phyloP scores from a whole-genome alignment of 768 basidiomycete genomes.

The Amanita muscaria region DNA sequence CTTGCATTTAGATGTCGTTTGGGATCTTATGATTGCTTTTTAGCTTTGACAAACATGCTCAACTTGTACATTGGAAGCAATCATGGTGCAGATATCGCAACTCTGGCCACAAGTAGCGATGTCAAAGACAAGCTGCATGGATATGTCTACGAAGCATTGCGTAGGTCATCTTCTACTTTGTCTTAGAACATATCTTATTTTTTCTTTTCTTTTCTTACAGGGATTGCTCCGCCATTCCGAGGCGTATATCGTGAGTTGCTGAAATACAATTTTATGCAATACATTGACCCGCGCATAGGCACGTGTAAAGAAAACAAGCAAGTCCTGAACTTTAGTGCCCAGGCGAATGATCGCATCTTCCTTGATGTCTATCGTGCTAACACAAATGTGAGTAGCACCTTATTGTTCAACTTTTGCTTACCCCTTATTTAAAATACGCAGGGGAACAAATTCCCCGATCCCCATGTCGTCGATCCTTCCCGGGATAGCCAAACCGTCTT shows the following conservation, averaged over 20 bases:
- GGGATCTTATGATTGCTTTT: neutral
- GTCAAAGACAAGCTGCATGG: constrained; percentile 36
- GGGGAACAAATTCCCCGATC: constrained; percentile 44
- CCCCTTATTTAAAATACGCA: constrained; percentile 16
- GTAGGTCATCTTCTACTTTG: constrained; percentile 31
- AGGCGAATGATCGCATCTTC: constrained; percentile 48
- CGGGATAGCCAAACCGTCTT: constrained; percentile 40
- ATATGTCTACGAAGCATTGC: constrained; percentile 59
- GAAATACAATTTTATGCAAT: neutral
- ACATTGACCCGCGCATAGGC: constrained; percentile 22
- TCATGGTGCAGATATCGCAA: constrained; percentile 28
- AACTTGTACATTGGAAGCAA: constrained; percentile 55
- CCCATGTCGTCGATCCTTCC: constrained; percentile 33
- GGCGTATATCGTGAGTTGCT: constrained; percentile 52
- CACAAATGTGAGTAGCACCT: constrained; percentile 38
- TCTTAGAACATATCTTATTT: neutral
- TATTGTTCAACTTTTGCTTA: neutral
- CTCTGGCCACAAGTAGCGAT: constrained; percentile 24
- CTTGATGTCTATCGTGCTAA: constrained; percentile 52
- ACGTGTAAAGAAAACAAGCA: constrained; percentile 37
- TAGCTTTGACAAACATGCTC: constrained; percentile 58
- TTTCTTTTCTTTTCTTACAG: no score
- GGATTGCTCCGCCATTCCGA: constrained; percentile 64
- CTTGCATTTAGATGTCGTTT: neutral
- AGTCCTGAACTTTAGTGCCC: constrained; percentile 33